Evolutionary conservation across 768 basidiomycete species (phyloP).

Genomic region (Suillus occidentalis): DNA sequence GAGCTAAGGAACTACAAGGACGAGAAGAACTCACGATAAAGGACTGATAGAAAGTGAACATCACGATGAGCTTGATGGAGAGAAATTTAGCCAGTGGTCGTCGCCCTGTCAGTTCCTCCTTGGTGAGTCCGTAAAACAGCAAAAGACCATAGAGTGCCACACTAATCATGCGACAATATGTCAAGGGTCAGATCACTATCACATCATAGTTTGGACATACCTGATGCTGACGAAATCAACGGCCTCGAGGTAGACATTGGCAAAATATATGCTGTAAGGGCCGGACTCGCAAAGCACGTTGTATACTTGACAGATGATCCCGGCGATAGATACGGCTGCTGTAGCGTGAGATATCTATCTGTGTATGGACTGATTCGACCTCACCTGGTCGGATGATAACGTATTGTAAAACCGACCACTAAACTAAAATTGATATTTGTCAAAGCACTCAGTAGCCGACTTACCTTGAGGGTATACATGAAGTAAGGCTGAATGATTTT

Average conservation of each 20-base stretch:
- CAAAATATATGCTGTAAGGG: conserved; percentile 59
- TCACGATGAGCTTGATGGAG: conserved; percentile 82
- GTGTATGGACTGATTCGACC: neutral
- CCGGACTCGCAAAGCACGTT: conserved; percentile 69
- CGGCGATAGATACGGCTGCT: conserved; percentile 54
- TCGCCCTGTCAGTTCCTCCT: conserved; percentile 73
- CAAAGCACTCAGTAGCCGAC: conserved; percentile 5
- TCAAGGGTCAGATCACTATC: neutral
- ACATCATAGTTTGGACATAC: conserved; percentile 33
- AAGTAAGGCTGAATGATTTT: conserved; percentile 64
- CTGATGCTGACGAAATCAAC: conserved; percentile 84
- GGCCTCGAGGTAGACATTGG: conserved; percentile 66
- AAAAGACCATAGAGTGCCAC: conserved; percentile 85
- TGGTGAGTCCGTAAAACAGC: conserved; percentile 79
- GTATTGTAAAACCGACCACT: conserved; percentile 92
- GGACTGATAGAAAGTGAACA: conserved; percentile 87
- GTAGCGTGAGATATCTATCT: neutral
- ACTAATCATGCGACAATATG: conserved; percentile 35
- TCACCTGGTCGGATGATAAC: conserved; percentile 66
- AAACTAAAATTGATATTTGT: conserved; percentile 3
- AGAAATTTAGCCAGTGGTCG: conserved; percentile 85
- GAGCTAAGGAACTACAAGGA: neutral
- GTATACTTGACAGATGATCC: conserved; percentile 73
- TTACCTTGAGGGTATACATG: conserved; percentile 83
- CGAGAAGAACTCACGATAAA: conserved; percentile 55